Base-by-base conservation (phyloP, 2,329 filamentous ascomycete genomes). In the Trichoderma hamatum region DNA sequence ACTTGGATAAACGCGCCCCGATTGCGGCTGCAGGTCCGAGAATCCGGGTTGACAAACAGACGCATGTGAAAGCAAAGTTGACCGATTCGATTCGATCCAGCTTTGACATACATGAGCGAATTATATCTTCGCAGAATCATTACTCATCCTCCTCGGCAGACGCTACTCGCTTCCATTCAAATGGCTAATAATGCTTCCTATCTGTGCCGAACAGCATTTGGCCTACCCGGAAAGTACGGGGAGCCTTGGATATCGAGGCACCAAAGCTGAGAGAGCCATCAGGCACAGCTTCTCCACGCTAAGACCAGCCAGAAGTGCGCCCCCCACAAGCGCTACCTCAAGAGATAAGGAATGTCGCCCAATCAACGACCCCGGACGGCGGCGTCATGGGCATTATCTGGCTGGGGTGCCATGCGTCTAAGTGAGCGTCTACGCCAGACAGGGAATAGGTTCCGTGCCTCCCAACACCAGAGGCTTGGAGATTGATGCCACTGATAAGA, bases 311-410 rank as follows among this genome's bases (percentile, higher is more conserved):
- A 19, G n/a, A 30, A 54, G 26, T 16, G 19, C 54, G 21, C 51
- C 68, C 61, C 68, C 54, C 68, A 69, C 67, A 52, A 55, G 62
- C 67, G 71, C 68, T 68, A 69, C 72, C 72, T 72, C 72, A 72
- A 76, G 71, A 76, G 76, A 77, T 77, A 77, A 77, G 76, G 61
- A 66, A 58, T 67, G 56, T 52, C 26, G 39, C 14, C 76, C 76
- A 77, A 77, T 77, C 66, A 76, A 32, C 59, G 9, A 13, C 54
- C 11, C 36, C 24, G 9, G 36, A 34, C 21, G 51, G 49, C 14
- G 16, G 52, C 36, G 56, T n/a, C 30, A 13, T 39, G 19, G 3
- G 19, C 34, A 62, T 30, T 63, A 68, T 72, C 70, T 65, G 32
- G 26, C 61, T 49, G 39, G 67, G 63, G 61, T 66, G 68, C 68